Base-by-base conservation (phyloP, 73 alveolate genomes). In the Strombidium stylifer region DNA sequence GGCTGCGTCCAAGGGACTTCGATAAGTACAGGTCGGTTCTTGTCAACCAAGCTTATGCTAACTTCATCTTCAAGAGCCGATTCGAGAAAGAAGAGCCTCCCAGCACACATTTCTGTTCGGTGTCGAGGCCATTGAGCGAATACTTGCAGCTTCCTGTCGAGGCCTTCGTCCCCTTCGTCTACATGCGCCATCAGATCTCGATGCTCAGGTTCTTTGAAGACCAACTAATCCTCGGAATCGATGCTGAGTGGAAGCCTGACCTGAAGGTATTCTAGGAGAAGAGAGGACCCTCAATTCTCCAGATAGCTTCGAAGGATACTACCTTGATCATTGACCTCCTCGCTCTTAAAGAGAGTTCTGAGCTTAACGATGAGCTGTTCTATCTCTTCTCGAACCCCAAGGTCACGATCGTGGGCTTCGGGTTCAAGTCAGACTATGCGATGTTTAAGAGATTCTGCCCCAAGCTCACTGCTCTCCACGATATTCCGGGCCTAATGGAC, bases 171-270 rank as follows among this genome's bases (percentile, higher is more conserved):
- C 14, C 35, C 5, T 56, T 70, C 28, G 45, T 81, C 6, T 28
- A 60, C 2, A 58, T 60, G 7, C 48, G n/a, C 1, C 79, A 81
- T 7, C 76, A 81, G 15, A 23, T 81, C 0, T 14, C 18, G 20
- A 23, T 18, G 10, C 54, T 67, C 3, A 59, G 14, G 2, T 35
- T 21, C 14, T 30, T 74, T n/a, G 24, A 44, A n/a, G 55, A 40
- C n/a, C 71, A 53, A 10, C 19, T 42, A 50, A 51, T 59, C 62
- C 37, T 87, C 23, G 98, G 98, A 32, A 73, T 91, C 28, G 98
- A 91, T 62, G 49, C 93, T 12, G 98, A 91, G 55, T 91, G 98
- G 98, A 73, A 61, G 72, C 96, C 91, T 58, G 41, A 60, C 27
- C 32, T 91, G 8, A 61, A 67, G 0, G 55, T 58, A 27, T 80